Percentiles rank a stretch among this genome's conserved stretches.
Conservation (phyloP, 1,139 yeast species). For the Casaregolazyma suthepensis region DNA sequence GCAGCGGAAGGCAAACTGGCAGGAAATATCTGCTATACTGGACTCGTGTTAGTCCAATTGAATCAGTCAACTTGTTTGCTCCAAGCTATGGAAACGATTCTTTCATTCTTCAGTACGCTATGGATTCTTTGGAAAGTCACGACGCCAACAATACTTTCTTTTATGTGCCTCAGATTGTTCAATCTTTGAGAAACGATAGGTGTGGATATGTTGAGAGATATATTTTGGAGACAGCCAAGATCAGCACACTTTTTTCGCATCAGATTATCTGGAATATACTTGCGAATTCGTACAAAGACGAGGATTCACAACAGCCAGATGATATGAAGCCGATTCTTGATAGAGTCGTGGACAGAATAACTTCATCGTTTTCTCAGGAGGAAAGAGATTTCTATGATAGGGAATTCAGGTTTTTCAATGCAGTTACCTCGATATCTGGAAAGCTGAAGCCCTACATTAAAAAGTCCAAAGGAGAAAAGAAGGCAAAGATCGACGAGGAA, state of each 20-base stretch:
- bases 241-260: conserved; percentile 88
- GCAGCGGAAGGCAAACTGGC: conserved; percentile 21
- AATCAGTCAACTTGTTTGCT: conserved; percentile 75
- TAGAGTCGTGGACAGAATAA: conserved; percentile 62
- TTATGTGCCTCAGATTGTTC: conserved; percentile 97
- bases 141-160: conserved; percentile 88
- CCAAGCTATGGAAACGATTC: conserved; percentile 70
- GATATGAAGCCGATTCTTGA: conserved; percentile 78
- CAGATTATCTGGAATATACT: conserved; percentile 98
- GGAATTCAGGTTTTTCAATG: conserved; percentile 85
- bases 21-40: conserved; percentile 49
- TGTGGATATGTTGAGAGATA: conserved; percentile 83
- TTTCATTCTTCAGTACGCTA: conserved; percentile 72
- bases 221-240: conserved; percentile 86
- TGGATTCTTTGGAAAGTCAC: conserved; percentile 83
- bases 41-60: conserved; percentile 76
- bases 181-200: conserved; percentile 60
- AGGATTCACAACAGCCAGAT: conserved; percentile 70
- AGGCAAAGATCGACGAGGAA: conserved; percentile 92
- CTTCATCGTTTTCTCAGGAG: conserved; percentile 49
- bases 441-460: conserved; percentile 90
- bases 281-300: conserved; percentile 89
- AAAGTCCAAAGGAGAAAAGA: conserved; percentile 93
- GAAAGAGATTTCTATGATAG: conserved; percentile 67
- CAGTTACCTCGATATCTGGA: conserved; percentile 90